These are phyloP conservation scores for Saururus chinensis DNA, from an alignment of 164 flowering plant species.

Conservation along the genomic window DNA sequence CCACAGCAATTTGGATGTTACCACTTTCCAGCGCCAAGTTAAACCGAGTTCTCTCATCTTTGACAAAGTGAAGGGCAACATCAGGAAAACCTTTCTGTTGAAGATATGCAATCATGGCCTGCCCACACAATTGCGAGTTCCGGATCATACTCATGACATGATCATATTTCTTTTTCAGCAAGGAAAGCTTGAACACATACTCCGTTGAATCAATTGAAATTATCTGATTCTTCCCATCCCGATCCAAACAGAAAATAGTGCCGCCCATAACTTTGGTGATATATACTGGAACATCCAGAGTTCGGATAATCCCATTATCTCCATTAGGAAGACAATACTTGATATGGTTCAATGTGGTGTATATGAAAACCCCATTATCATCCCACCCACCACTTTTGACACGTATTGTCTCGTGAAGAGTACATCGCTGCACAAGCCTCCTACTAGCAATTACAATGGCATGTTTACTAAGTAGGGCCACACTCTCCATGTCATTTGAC, in stretches of 20 bases:
- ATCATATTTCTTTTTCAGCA: constrained; percentile 60
- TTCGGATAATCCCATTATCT: constrained; percentile 65
- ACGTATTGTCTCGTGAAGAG: constrained; percentile 89
- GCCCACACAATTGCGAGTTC: constrained; percentile 80
- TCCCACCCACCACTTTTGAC: constrained; percentile 94
- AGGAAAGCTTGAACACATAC: constrained; percentile 55
- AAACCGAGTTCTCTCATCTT: constrained; percentile 76
- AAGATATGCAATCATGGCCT: constrained; percentile 88
- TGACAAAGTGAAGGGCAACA: constrained; percentile 87
- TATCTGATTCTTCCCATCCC: constrained; percentile 55
- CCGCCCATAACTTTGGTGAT: constrained; percentile 70
- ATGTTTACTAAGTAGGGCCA: constrained; percentile 90
- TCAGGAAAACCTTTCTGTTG: constrained; percentile 94
- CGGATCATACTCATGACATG: constrained; percentile 75
- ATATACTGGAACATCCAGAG: constrained; percentile 66
- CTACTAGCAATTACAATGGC: constrained; percentile 75
- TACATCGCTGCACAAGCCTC: constrained; percentile 76
- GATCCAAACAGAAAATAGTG: constrained; percentile 56
- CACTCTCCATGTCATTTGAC: constrained; percentile 89
- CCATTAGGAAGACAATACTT: constrained; percentile 92
- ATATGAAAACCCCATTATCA: constrained; percentile 82
- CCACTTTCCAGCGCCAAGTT: constrained; percentile 88
- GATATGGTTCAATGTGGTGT: constrained; percentile 77
- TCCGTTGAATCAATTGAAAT: constrained; percentile 80
- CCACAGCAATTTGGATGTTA: constrained; percentile 76